A percentile compares a stretch with the other conserved stretches of the same genome.
Evolutionary conservation across 352 stramenopile genomes (phyloP).

Genomic region (Globisporangium sylvaticum): DNA sequence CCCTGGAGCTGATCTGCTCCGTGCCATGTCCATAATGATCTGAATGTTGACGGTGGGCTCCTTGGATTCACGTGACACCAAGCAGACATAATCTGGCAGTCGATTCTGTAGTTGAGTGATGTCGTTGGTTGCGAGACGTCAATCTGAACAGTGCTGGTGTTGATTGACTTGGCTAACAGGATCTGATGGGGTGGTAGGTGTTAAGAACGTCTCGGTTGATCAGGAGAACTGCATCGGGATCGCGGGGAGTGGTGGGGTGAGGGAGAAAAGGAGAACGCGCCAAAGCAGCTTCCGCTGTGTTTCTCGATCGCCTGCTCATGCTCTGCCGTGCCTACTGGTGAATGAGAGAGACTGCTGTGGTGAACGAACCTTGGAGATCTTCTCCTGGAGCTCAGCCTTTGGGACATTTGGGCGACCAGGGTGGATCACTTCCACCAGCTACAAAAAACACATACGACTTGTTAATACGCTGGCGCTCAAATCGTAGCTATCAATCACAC

Average conservation of each 20-base stretch:
- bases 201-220: neutral
- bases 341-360: neutral
- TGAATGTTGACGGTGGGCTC: neutral
- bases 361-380: constrained; percentile 92
- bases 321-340: neutral
- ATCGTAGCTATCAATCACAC: neutral
- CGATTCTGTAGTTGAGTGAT: neutral
- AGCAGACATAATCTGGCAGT: neutral
- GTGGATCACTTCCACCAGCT: constrained; percentile 98
- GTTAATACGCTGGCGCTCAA: neutral
- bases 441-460: constrained; percentile 5
- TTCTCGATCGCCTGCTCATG: neutral
- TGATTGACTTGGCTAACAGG: neutral
- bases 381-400: constrained; percentile 97
- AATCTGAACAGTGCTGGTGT: neutral
- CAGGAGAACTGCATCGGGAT: neutral
- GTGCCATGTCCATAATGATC: neutral
- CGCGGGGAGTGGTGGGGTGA: neutral
- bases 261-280: neutral
- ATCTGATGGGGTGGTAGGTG: neutral
- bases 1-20: neutral
- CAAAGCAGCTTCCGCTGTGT: neutral
- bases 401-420: constrained; percentile 95
- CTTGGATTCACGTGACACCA: neutral
- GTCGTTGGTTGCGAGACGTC: neutral